Evolutionary conservation across 2,329 filamentous ascomycete species (phyloP).

Genomic region (Calonectria pseudoreteaudii): DNA sequence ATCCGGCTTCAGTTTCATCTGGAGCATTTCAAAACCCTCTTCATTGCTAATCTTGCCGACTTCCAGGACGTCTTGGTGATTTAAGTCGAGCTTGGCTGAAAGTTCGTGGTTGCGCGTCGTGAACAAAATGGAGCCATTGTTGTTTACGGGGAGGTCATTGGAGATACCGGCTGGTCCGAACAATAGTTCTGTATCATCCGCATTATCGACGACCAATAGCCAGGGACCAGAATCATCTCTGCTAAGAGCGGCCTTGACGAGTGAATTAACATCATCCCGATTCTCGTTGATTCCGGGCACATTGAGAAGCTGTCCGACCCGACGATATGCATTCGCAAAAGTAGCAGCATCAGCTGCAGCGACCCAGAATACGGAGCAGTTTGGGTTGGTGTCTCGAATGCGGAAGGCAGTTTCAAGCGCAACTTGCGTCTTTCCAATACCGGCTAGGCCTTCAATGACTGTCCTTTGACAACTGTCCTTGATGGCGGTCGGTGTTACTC

Average conservation of each 20-base stretch:
- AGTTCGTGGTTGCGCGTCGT: conserved; percentile 34
- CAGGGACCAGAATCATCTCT: conserved; percentile 44
- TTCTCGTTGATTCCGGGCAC: conserved; percentile 46
- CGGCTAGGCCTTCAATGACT: conserved; percentile 46
- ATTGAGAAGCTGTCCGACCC: conserved; percentile 46
- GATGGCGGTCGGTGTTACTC: not conserved
- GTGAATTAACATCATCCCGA: conserved; percentile 48
- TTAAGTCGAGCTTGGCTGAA: conserved; percentile 17
- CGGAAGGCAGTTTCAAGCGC: conserved; percentile 50
- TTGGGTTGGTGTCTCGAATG: conserved; percentile 35
- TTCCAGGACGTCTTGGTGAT: conserved; percentile 31
- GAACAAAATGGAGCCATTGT: conserved; percentile 33
- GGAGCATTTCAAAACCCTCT: conserved; percentile 40
- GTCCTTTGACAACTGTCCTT: conserved; percentile 6
- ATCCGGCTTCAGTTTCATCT: conserved; percentile 22
- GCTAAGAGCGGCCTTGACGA: conserved; percentile 50
- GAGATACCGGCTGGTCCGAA: conserved; percentile 34
- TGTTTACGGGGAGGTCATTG: conserved; percentile 44
- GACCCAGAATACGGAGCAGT: conserved; percentile 58
- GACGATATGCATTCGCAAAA: conserved; percentile 50
- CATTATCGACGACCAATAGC: conserved; percentile 60
- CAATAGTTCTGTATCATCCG: conserved; percentile 51
- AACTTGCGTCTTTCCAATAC: conserved; percentile 54
- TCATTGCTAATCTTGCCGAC: conserved; percentile 27
- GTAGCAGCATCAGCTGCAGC: conserved; percentile 40